Conservation (phyloP, 305 asterid genomes). For the Fraxinus paxiana region DNA sequence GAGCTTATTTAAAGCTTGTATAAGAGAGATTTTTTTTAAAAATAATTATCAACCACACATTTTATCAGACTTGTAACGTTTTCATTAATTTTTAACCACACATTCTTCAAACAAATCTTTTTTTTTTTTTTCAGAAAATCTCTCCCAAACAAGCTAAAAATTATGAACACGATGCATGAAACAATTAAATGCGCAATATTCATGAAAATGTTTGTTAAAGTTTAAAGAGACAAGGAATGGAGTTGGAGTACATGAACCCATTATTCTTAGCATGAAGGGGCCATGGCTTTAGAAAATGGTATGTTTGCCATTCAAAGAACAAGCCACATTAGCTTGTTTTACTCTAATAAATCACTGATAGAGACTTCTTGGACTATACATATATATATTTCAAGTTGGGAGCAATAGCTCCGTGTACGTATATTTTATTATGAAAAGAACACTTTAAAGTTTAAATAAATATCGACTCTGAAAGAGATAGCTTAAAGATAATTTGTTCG, state of each 20-base stretch:
- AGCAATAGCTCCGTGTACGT: not conserved
- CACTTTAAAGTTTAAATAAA: no score
- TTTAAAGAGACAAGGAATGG: slow-evolving; percentile 33
- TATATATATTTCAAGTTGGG: not conserved
- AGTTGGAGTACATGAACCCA: slow-evolving; percentile 25
- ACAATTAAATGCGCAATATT: not conserved
- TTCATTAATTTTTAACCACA: no score
- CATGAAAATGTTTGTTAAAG: slow-evolving; percentile 16
- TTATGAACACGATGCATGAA: not conserved
- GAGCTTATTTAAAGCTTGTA: not conserved
- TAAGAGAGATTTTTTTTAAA: no score
- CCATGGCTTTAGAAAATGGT: slow-evolving; percentile 38
- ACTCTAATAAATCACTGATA: slow-evolving; percentile 1
- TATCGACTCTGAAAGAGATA: not conserved
- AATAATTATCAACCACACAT: not conserved
- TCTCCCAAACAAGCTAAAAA: not conserved
- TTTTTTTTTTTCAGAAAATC: no score
- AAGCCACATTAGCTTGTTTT: slow-evolving; percentile 28
- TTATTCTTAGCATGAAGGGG: slow-evolving; percentile 30
- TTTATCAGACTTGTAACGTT: no score
- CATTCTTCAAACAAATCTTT: no score
- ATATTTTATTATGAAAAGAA: no score
- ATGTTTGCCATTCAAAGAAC: slow-evolving; percentile 35
- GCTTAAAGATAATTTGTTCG: no score
- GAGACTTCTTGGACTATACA: slow-evolving; percentile 9